Percentiles rank a stretch among this genome's conserved stretches.
These are phyloP conservation scores for Westerdykella sp. DNA, from an alignment of 2,329 filamentous ascomycete species.

Conservation along the genomic window DNA sequence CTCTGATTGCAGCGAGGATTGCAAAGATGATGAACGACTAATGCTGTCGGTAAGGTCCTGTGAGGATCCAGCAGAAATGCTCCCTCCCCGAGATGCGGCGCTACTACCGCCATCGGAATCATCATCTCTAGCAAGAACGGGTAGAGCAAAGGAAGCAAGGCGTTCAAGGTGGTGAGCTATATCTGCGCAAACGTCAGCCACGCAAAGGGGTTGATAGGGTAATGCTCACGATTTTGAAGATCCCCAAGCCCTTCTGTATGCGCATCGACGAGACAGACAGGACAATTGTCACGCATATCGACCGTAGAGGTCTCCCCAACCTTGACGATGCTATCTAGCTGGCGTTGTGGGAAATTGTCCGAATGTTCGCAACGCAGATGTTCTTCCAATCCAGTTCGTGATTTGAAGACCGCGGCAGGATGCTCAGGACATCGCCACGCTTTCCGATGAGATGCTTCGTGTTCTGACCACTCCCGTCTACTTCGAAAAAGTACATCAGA, in stretches of 20 bases:
- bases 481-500: conserved; percentile 30
- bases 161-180: conserved; percentile 35
- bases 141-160: conserved; percentile 31
- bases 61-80: conserved; percentile 12
- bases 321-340: conserved; percentile 25
- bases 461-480: conserved; percentile 34
- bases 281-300: conserved; percentile 27
- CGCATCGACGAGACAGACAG: conserved; percentile 25
- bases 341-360: conserved; percentile 23
- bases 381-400: conserved; percentile 18
- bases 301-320: conserved; percentile 29
- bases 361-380: conserved; percentile 27
- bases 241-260: conserved; percentile 19
- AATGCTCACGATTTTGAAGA: conserved; percentile 21
- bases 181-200: conserved; percentile 7
- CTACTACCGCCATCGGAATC: conserved; percentile 28
- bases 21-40: background rate
- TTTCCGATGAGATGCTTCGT: conserved; percentile 34
- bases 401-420: conserved; percentile 22
- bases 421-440: conserved; percentile 35
- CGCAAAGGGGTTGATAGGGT: background rate
- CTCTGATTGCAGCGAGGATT: background rate
- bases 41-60: background rate
- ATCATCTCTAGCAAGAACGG: conserved; percentile 19
- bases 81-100: conserved; percentile 23